These are phyloP conservation scores for Stephania cephalantha DNA, from an alignment of 164 flowering plant genomes.

Conservation along the genomic window DNA sequence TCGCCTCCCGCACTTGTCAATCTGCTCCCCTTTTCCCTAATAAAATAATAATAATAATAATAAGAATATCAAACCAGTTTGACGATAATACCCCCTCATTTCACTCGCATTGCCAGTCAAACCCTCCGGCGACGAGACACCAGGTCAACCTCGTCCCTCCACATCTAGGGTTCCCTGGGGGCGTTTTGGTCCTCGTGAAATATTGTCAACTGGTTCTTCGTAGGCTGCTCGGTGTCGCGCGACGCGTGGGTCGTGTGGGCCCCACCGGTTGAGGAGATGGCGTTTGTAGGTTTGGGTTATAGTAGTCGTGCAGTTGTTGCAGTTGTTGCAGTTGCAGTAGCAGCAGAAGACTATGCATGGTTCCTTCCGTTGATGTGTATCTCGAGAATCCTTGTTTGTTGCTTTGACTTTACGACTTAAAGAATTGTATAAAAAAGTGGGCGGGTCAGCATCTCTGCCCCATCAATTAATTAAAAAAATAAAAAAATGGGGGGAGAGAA, in stretches of 20 bases:
- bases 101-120: not conserved
- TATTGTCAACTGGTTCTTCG: not conserved
- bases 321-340: too few relatives aligned
- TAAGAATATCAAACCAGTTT: conserved; percentile 2
- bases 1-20: not conserved
- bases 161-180: not conserved
- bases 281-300: not conserved
- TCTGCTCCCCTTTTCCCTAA: not conserved
- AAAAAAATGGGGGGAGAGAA: not conserved
- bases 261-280: not conserved
- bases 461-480: not conserved
- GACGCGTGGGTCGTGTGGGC: not conserved
- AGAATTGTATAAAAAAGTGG: not conserved
- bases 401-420: too few relatives aligned
- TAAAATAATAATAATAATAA: too few relatives aligned
- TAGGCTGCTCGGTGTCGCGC: not conserved
- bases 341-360: too few relatives aligned
- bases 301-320: too few relatives aligned
- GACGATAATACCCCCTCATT: not conserved
- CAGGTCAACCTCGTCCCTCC: not conserved
- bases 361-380: too few relatives aligned
- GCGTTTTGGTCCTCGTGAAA: not conserved
- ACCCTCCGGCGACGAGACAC: not conserved
- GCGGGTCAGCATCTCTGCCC: not conserved
- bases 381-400: too few relatives aligned